Evolutionary conservation across 148 eudicot genomes (phyloP).

Genomic region (Cornus controversa): DNA sequence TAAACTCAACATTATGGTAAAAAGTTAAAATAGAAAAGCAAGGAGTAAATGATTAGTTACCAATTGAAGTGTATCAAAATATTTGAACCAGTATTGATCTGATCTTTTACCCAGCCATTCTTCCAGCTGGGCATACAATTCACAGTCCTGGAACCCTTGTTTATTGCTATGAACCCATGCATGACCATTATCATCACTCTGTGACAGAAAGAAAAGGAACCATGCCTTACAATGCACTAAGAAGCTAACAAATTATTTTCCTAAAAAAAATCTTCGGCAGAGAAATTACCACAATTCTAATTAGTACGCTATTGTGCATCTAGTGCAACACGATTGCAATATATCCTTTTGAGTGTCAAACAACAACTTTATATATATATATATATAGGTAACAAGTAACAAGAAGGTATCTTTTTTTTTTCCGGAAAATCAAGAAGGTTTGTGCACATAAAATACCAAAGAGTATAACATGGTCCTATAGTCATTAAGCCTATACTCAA

Average conservation of each 20-base stretch:
- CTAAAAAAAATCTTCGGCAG: background rate
- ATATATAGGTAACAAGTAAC: too few relatives aligned
- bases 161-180: slow-evolving; percentile 74
- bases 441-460: too few relatives aligned
- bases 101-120: slow-evolving; percentile 57
- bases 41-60: slow-evolving; percentile 24
- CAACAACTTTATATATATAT: too few relatives aligned
- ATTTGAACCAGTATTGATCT: slow-evolving; percentile 56
- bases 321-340: too few relatives aligned
- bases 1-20: background rate
- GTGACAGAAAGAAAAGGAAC: slow-evolving; percentile 15
- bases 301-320: background rate
- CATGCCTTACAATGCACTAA: background rate
- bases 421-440: too few relatives aligned
- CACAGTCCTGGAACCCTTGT: slow-evolving; percentile 79
- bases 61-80: slow-evolving; percentile 48
- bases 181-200: slow-evolving; percentile 58
- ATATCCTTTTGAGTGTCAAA: too few relatives aligned
- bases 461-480: too few relatives aligned
- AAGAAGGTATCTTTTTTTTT: too few relatives aligned
- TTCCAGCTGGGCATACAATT: slow-evolving; percentile 62
- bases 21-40: background rate
- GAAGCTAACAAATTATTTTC: too few relatives aligned
- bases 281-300: background rate
- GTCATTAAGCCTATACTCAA: too few relatives aligned